Base-by-base conservation (phyloP, 2,329 filamentous ascomycete species). In the Trichoderma hamatum region DNA sequence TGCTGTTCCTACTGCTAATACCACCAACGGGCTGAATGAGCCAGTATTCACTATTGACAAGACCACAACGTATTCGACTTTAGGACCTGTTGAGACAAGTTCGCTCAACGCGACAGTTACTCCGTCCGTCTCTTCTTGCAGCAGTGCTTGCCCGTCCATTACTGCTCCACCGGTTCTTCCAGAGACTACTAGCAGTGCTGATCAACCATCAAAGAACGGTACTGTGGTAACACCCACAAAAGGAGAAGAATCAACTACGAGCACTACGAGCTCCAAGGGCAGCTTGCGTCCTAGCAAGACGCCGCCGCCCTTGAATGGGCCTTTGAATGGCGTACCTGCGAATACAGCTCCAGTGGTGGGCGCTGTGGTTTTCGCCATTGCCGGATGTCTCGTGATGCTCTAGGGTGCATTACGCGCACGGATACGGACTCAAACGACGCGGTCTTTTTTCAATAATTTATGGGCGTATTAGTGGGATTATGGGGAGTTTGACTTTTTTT, bases 281-380 rank as follows among this genome's bases (percentile, higher is more conserved):
- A 19, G 21, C 16, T n/a, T 34, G 46, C 4, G 5, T 10, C 61
- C 61, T 30, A 64, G 49, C 61, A 39, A 9, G 3, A 19, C 28
- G 32, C 61, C 61, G 32, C 51, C 59, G 24, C n/a, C 61, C 51
- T 21, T 28, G 34, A 54, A 54, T 49, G 61, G 49, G 26, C n/a
- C 61, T 43, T 7, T 28, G 26, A 54, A 54, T 49, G 61, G 49
- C 24, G 49, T 39, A 26, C 10, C 26, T 19, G 30, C 39, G n/a
- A 39, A 24, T n/a, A 16, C 49, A 11, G 61, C 61, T 54, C 49
- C 61, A 14, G 10, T 55, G 7, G 24, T 64, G 49, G 61, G 49
- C 21, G 49, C 49, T 34, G 32, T 64, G 32, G 49, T 24, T 9
- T 32, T 64, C 5, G 51, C 52, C 24, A 32, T 55, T 16, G 61